Evolutionary conservation across 2,329 filamentous ascomycete species (phyloP), one percentile per base, ranked within the genome.

Genomic region (Nigrograna mackinnonii): DNA sequence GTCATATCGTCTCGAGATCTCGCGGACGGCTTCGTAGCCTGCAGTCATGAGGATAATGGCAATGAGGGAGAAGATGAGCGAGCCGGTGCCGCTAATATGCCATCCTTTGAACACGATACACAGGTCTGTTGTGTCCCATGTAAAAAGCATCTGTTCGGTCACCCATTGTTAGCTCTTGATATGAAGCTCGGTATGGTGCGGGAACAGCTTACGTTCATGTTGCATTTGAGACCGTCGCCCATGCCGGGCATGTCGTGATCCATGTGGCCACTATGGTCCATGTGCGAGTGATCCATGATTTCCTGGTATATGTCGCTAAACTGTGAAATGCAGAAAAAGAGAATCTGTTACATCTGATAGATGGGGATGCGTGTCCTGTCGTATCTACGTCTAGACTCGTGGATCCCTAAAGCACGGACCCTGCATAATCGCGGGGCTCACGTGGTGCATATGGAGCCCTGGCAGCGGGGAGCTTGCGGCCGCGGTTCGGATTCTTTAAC

Each of bases 101-200:
- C 94, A 99, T 71, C 85, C 83, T 58, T 79, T 80, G 78, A 97
- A 99, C 69, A 99, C 83, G 70, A 99, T 95, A 79, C 94, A 99
- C 52, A 99, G 89, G 73, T 97, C 87, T 43, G 79, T 82, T 3
- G 91, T 92, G 68, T 91, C 84, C 92, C 92, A 99, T 48, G 91
- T 97, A 77, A 99, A 99, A 55, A 97, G 84, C 92, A 96, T 97
- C 91, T 96, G 37, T 22, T 31, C 17, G 14, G 19, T 13, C 6
- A 7, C 14, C 35, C 33, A 4, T 13, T 32, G 9, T 37, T 42
- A 18, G 24, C 19, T 33, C 30, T 40, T 21, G 26, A 6, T 28
- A 19, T 7, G 26, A 32, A 28, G 20, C 16, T 16, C 14, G 22
- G 37, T 24, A n/a, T 31, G 18, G 31, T 21, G 21, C 34, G 33